Evolutionary conservation across 2,329 filamentous ascomycete species (phyloP), one percentile per base, ranked within the genome.

Genomic region (Trichoderma sp.): DNA sequence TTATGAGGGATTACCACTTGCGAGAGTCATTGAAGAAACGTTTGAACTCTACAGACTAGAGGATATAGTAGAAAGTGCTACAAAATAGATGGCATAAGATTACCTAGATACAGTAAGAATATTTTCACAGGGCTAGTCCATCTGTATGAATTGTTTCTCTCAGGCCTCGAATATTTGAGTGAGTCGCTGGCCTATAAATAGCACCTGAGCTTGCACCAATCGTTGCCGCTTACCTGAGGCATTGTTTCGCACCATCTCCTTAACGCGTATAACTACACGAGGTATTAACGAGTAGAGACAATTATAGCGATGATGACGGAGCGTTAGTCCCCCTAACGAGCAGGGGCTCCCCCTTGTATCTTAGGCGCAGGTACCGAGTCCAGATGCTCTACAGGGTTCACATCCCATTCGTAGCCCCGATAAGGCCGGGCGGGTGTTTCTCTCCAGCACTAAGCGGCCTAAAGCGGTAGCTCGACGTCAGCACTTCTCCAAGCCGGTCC

Each of bases 381-480:
- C 32, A 55, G 21, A 24, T 49, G 46, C 46, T 24, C 46, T 24
- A 49, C 46, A 49, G 21, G 46, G 18, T 13, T n/a, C 39, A 5
- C 14, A 11, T 34, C 14, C 43, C 46, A 49, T 49, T 21, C 18
- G 28, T 18, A 46, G 49, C 49, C 52, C 52, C 60, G 61, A 65
- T 46, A 65, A 49, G 39, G 18, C 26, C 26, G 10, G 34, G 11
- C 30, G n/a, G 51, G 8, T 28, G 18, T 37, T 37, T 37, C 32
- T 37, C 52, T 37, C 32, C 52, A 65, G 61, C 61, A 52, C 55
- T 65, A 65, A 65, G 51, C 28, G 39, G 34, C 61, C 51, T 32
- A 56, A 65, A 56, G 37, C 61, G 61, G 61, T 32, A 65, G 61
- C 52, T 65, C 61, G 61, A 65, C 61, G 61, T 65, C 61, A 65